Percentiles rank a stretch among this genome's conserved stretches.
phyloP scores from a whole-genome alignment of 2,329 filamentous ascomycete species.

The Penicillium rolfsii region DNA sequence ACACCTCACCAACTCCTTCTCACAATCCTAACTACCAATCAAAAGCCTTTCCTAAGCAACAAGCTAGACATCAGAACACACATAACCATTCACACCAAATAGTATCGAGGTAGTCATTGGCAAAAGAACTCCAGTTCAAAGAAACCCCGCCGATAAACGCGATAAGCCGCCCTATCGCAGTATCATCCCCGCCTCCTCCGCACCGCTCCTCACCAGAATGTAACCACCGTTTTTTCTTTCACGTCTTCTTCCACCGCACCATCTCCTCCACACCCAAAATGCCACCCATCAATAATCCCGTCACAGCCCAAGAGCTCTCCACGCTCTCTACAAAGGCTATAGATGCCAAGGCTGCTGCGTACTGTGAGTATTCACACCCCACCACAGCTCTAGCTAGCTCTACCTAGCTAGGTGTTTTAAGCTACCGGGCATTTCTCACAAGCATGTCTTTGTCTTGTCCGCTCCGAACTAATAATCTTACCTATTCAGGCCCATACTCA shows the following conservation, averaged over 20 bases:
- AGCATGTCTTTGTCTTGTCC: too few relatives aligned
- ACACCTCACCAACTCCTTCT: background rate
- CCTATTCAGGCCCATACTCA: slow-evolving; percentile 71
- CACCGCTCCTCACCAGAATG: background rate
- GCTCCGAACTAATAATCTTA: background rate
- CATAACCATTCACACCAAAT: background rate
- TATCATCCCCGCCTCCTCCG: slow-evolving; percentile 1
- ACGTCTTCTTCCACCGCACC: background rate
- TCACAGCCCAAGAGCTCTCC: slow-evolving; percentile 67
- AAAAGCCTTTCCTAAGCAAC: too few relatives aligned
- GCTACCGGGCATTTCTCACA: background rate
- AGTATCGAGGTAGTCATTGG: background rate
- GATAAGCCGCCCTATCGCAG: background rate
- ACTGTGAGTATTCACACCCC: slow-evolving; percentile 61
- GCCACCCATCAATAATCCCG: slow-evolving; percentile 25
- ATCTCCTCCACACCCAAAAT: background rate
- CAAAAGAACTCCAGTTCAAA: background rate
- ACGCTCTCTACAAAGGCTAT: slow-evolving; percentile 65
- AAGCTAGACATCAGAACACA: background rate
- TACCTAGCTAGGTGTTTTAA: too few relatives aligned
- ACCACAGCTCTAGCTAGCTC: background rate
- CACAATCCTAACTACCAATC: too few relatives aligned
- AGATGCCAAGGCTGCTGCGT: slow-evolving; percentile 75
- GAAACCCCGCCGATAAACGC: background rate
- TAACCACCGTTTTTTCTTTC: background rate